These are phyloP conservation scores for Ambrosiella cleistominuta DNA, from an alignment of 2,329 filamentous ascomycete species.

Conservation along the genomic window DNA sequence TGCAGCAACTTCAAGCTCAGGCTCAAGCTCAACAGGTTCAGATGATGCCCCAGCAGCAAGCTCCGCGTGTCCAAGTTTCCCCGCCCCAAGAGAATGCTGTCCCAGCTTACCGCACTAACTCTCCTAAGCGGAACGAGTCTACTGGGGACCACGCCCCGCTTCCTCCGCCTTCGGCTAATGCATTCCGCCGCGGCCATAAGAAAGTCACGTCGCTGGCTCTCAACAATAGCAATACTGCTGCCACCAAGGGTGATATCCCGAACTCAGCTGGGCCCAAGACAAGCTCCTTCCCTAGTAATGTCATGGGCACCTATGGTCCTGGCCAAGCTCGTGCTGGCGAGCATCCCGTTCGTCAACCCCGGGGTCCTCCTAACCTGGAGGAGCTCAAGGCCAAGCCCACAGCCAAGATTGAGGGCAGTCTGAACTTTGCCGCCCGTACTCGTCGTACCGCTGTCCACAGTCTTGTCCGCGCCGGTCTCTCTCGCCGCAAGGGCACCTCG, in stretches of 20 bases:
- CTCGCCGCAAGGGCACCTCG: slow-evolving; percentile 61
- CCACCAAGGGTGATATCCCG: slow-evolving; percentile 20
- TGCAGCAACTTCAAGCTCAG: slow-evolving; percentile 17
- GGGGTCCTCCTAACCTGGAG: slow-evolving; percentile 77
- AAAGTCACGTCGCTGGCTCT: slow-evolving; percentile 60
- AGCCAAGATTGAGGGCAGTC: slow-evolving; percentile 82
- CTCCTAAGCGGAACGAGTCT: slow-evolving; percentile 49
- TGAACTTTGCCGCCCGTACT: slow-evolving; percentile 90
- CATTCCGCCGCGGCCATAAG: slow-evolving; percentile 86
- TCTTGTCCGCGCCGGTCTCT: slow-evolving; percentile 73
- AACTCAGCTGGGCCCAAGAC: slow-evolving; percentile 59
- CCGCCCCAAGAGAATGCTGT: slow-evolving; percentile 49
- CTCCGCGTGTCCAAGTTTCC: slow-evolving; percentile 62
- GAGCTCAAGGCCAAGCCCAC: slow-evolving; percentile 83
- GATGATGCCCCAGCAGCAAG: slow-evolving; percentile 5
- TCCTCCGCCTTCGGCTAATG: slow-evolving; percentile 74
- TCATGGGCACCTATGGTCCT: slow-evolving; percentile 76
- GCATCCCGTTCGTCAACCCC: slow-evolving; percentile 83
- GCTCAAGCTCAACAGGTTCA: slow-evolving; percentile 15
- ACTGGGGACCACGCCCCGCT: slow-evolving; percentile 53
- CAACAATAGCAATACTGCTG: slow-evolving; percentile 29
- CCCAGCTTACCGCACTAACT: slow-evolving; percentile 40
- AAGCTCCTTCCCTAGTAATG: slow-evolving; percentile 63
- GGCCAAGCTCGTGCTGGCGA: slow-evolving; percentile 87
- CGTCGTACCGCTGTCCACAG: slow-evolving; percentile 84